Percentiles rank a stretch among this genome's conserved stretches.
Conservation (phyloP, 257 asterid genomes). For the Lavandula angustifolia region DNA sequence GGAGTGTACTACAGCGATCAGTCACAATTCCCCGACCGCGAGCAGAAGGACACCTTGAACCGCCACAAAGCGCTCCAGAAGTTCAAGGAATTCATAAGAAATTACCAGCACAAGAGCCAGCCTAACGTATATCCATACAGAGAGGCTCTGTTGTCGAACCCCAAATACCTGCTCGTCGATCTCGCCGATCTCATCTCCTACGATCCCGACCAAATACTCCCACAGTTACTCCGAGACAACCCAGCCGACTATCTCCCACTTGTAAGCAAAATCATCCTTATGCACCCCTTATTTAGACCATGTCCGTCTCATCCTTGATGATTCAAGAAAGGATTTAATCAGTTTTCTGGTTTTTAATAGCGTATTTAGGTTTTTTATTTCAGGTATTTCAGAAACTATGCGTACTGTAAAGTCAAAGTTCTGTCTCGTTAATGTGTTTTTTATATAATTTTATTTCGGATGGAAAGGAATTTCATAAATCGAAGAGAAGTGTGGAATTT, state of each 20-base stretch:
- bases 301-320: no score
- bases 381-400: not conserved
- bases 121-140: slow-evolving; percentile 87
- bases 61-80: slow-evolving; percentile 77
- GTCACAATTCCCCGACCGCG: slow-evolving; percentile 83
- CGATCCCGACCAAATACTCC: slow-evolving; percentile 79
- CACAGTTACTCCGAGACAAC: slow-evolving; percentile 75
- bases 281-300: no score
- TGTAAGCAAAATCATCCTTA: slow-evolving; percentile 37
- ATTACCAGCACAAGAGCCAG: slow-evolving; percentile 75
- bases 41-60: slow-evolving; percentile 47
- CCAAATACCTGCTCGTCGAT: slow-evolving; percentile 60
- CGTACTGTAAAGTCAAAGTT: not conserved
- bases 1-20: slow-evolving; percentile 87
- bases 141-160: slow-evolving; percentile 80
- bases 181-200: slow-evolving; percentile 88
- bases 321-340: no score
- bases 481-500: not conserved
- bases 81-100: slow-evolving; percentile 88
- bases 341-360: no score
- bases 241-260: slow-evolving; percentile 93
- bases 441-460: no score
- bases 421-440: not conserved
- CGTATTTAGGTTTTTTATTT: not conserved
- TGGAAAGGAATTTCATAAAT: not conserved